Base-by-base conservation (phyloP, 2,329 filamentous ascomycete species). In the Pseudocercospora pini-densiflorae region DNA sequence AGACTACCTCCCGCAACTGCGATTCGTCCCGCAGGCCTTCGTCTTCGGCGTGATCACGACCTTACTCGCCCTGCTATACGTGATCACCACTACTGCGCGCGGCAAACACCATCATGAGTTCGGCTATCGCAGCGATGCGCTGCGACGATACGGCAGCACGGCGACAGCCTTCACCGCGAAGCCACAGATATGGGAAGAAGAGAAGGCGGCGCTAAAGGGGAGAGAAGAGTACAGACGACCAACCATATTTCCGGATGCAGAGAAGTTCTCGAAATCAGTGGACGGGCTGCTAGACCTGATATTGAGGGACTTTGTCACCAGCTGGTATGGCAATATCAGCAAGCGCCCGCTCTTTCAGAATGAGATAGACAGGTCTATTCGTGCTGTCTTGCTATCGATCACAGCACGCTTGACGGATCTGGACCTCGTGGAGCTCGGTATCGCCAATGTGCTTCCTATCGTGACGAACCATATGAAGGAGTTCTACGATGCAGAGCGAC, bases 301-400 rank as follows among this genome's bases (percentile, higher is more conserved):
- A 61, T 80, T 93, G 70, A 87, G 92, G 70, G 93, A 97, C 77
- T 97, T 97, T 77, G 88, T 99, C 64, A 88, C 86, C 65, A 90
- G 90, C 55, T 99, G 95, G 95, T 98, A 97, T 79, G 86, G 85
- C 33, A 87, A 89, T 74, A 97, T 99, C 76, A 97, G 92, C 81
- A 86, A 85, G 69, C 93, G 90, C 74, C 88, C 90, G 1, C 86
- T 87, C 0, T 99, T 99, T 74, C 84, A 90, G 64, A 91, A 97
- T 77, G 91, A 97, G 79, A 90, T 98, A 65, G 94, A 99, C 79
- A 89, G 86, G 71, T 87, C 89, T 4, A 88, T 97, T 70, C 89
- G 95, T 54, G 81, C 87, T 66, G 92, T 92, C 12, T 80, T 98
- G 68, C 83, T 84, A 58, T 88, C 87, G 73, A 82, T 98, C 68